phyloP scores from a whole-genome alignment of 495 filamentous ascomycete genomes.

The Acidomyces sp. region DNA sequence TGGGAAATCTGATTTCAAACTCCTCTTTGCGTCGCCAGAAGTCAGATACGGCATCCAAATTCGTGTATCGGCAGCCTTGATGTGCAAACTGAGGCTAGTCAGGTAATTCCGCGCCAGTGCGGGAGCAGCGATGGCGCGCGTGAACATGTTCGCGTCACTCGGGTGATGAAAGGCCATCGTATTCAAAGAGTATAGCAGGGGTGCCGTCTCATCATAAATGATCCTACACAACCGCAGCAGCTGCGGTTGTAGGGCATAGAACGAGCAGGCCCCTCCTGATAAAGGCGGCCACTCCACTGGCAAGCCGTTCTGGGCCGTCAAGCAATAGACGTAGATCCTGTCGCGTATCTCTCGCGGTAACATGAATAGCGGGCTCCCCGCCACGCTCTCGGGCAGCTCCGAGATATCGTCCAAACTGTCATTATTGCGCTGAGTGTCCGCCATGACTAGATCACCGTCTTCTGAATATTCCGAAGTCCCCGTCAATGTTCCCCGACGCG shows the following conservation, averaged over 20 bases:
- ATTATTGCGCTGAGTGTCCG: not conserved
- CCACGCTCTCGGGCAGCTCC: constrained; percentile 14
- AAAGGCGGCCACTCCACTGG: constrained; percentile 11
- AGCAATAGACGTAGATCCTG: constrained; percentile 26
- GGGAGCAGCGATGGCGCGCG: constrained; percentile 16
- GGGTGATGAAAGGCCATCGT: constrained; percentile 19
- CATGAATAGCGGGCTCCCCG: constrained; percentile 23
- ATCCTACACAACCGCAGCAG: constrained; percentile 27
- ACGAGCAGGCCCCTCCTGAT: not conserved
- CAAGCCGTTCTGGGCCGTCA: constrained; percentile 10
- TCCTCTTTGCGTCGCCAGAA: constrained; percentile 16
- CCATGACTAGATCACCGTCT: constrained; percentile 11
- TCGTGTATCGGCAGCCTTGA: constrained; percentile 24
- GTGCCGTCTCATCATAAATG: constrained; percentile 26
- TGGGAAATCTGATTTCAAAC: constrained; percentile 25
- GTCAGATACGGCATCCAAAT: constrained; percentile 30
- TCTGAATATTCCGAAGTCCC: constrained; percentile 2
- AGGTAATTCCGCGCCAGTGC: constrained; percentile 11
- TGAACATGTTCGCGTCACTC: constrained; percentile 31
- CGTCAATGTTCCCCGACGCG: constrained; percentile 11
- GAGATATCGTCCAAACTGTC: constrained; percentile 2
- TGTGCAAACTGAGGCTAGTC: constrained; percentile 23
- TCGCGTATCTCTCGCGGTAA: constrained; percentile 30
- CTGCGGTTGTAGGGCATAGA: constrained; percentile 19
- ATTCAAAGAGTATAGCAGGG: constrained; percentile 19